Evolutionary conservation across 176 grass and related monocot genomes (phyloP), one percentile per base, ranked within the genome.

Genomic region (Musa schizocarpa): DNA sequence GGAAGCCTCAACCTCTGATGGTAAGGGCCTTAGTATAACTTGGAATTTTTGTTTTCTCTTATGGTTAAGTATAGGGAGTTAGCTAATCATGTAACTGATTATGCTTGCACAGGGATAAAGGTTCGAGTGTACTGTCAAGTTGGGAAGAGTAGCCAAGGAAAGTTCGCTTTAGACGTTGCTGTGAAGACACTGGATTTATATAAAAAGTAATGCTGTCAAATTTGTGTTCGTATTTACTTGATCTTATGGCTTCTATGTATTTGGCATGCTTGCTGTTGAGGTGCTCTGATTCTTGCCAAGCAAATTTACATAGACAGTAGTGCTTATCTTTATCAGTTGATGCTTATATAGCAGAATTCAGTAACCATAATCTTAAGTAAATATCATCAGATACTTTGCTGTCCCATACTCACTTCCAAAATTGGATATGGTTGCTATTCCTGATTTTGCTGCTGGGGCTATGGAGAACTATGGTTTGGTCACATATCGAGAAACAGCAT

Each of bases 381-480:
- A 43, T 83, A 11, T 83, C 71, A 71, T 48, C 70, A 97, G 94
- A 67, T 97, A 97, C 76, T 97, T 97, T 80, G 83, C 85, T 79
- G 86, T 90, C 59, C 88, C 90, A 53, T 97, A 89, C 64, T 80
- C 90, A 66, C 86, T 97, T 64, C 94, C 94, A 7, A 97, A 97
- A 80, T 84, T 97, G 87, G 94, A 97, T 54, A 97, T 97, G 94
- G 87, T 97, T 83, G 94, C 88, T 50, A 89, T 97, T 87, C 90
- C 94, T 54, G 86, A 91, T 93, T 91, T 93, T 87, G 80, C 90
- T 1, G 24, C 82, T 73, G 88, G 88, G 51, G 94, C 90, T 59
- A 97, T 97, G 94, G 94, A 97, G 78, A 97, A 97, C 68, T 97
- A 93, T 66, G 94, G 94, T 64, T 83, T 97, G 82, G 88, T 97